Percentiles rank a stretch among this genome's conserved stretches.
These are phyloP conservation scores for Aspergillus alliaceus DNA, from an alignment of 2,329 filamentous ascomycete genomes.

Conservation along the genomic window DNA sequence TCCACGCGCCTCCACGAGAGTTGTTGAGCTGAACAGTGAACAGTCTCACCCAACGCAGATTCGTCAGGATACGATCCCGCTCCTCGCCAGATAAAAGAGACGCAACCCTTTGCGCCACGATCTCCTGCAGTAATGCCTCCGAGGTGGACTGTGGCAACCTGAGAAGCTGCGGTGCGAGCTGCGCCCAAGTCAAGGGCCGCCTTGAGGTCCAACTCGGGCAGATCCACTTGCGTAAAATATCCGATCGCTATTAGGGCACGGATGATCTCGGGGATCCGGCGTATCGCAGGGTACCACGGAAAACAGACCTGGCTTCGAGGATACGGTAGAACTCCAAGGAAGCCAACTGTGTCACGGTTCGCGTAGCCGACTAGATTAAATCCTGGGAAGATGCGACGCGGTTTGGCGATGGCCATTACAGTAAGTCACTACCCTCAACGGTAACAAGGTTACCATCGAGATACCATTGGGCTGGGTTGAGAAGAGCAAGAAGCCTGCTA, in stretches of 20 bases:
- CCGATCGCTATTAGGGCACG: constrained; percentile 1
- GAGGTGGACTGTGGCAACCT: too few species aligned
- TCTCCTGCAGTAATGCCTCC: too few species aligned
- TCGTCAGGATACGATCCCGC: too few species aligned
- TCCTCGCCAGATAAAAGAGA: too few species aligned
- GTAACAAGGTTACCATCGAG: not conserved
- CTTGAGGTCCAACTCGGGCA: not conserved
- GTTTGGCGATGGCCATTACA: constrained; percentile 1
- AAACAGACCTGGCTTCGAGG: not conserved
- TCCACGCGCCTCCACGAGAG: not conserved
- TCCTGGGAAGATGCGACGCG: not conserved
- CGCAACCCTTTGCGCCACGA: too few species aligned
- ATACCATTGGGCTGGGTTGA: constrained; percentile 6
- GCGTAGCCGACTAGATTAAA: constrained; percentile 2
- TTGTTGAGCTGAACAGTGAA: too few species aligned
- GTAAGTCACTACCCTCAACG: constrained; percentile 1
- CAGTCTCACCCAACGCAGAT: too few species aligned
- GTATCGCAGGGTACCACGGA: constrained; percentile 5
- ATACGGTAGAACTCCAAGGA: constrained; percentile 3
- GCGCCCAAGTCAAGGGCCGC: not conserved
- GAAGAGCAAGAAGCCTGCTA: not conserved
- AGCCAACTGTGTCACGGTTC: constrained; percentile 2
- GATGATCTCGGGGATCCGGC: constrained; percentile 1
- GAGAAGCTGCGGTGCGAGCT: too few species aligned
- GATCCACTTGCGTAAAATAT: not conserved